Base-by-base conservation (phyloP, 164 flowering plant species). In the Chimonanthus praecox region DNA sequence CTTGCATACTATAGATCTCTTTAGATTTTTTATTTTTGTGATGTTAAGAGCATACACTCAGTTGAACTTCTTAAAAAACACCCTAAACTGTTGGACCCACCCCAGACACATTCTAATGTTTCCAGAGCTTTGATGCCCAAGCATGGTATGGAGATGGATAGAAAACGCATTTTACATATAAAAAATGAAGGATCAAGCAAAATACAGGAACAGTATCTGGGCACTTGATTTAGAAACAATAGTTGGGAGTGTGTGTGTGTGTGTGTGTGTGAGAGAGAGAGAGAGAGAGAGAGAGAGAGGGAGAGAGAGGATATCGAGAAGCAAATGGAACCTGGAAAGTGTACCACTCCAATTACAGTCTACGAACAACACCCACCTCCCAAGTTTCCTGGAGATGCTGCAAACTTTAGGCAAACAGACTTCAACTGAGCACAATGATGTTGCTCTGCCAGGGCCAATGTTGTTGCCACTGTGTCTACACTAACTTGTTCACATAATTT, bases 361-460 rank as follows among this genome's bases (percentile, higher is more conserved):
- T 76, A 82, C 7, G 68, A 49, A 71, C 71, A 81, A 84, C 77
- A 87, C 91, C 78, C 85, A 94, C 98, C 98, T 90, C 90, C 89
- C 84, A 94, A 87, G 77, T 89, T 85, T 83, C 80, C 76, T 47
- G 86, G 87, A 71, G 69, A 71, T 72, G 94, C 92, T 48, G 88
- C 93, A 82, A 88, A 92, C 78, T 87, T 91, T 69, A 94, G 79
- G 78, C 98, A 94, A 54, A 87, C 76, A 46, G 83, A 73, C 80
- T 92, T 94, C 47, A 94, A 87, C 73, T 88, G 92, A 20, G 72
- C 71, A 79, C 92, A 94, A 4, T 83, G 88, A 69, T 92, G 92
- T 77, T 87, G 97, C 82, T 92, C 98, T 67, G 98, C 97, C 0
- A 94, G 80, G 66, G 97, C 92, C 77, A 94, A 88, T 58, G 94